A percentile compares a stretch with the other conserved stretches of the same genome.
These are phyloP conservation scores for Detonula confervacea DNA, from an alignment of 352 stramenopile species.

Conservation along the genomic window DNA sequence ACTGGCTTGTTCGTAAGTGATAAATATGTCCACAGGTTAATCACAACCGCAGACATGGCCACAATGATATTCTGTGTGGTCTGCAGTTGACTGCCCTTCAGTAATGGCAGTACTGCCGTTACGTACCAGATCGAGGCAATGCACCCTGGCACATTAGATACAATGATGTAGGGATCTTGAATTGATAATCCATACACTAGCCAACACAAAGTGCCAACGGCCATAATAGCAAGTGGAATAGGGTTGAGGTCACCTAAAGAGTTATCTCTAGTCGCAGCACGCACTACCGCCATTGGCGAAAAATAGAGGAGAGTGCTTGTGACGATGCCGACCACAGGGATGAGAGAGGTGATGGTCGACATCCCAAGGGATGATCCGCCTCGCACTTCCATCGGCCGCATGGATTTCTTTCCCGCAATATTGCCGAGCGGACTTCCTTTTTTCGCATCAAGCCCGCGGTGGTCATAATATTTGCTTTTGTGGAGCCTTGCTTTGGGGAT, in stretches of 20 bases:
- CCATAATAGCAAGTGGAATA: slow-evolving; percentile 55
- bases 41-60: slow-evolving; percentile 20
- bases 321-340: slow-evolving; percentile 52
- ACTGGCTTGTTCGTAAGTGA: slow-evolving; percentile 40
- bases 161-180: slow-evolving; percentile 48
- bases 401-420: not conserved
- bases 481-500: not conserved
- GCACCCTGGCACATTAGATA: slow-evolving; percentile 54
- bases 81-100: slow-evolving; percentile 38
- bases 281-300: slow-evolving; percentile 42
- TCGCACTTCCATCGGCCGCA: slow-evolving; percentile 6
- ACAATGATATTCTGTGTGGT: slow-evolving; percentile 49
- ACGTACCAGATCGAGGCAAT: slow-evolving; percentile 56
- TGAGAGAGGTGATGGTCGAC: slow-evolving; percentile 25
- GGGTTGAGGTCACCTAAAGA: slow-evolving; percentile 39
- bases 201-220: slow-evolving; percentile 51
- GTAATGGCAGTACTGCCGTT: slow-evolving; percentile 46
- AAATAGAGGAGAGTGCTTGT: slow-evolving; percentile 57
- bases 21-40: slow-evolving; percentile 59
- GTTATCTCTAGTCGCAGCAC: slow-evolving; percentile 21
- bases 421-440: not conserved
- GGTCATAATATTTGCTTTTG: not conserved
- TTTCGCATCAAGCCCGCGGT: not conserved
- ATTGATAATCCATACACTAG: slow-evolving; percentile 55
- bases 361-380: slow-evolving; percentile 26